Evolutionary conservation across 495 filamentous ascomycete species (phyloP).

Genomic region (Penicillium chermesinum): DNA sequence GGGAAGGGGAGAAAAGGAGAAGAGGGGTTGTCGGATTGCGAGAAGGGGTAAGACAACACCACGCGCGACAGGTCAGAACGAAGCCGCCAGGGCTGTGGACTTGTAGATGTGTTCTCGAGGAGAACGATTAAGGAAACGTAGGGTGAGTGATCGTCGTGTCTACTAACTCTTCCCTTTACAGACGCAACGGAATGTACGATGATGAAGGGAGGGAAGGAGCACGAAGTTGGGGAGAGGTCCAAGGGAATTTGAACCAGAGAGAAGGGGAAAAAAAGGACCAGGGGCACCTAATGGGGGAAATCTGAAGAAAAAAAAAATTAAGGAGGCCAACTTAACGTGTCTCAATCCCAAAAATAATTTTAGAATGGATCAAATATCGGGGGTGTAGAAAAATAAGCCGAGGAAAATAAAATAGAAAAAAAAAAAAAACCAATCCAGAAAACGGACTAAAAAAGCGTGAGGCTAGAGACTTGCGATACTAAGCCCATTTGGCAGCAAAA

Average conservation of each 20-base stretch:
- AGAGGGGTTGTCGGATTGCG: constrained; percentile 25
- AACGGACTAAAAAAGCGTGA: constrained; percentile 4
- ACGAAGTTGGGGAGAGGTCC: neutral
- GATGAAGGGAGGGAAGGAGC: constrained; percentile 1
- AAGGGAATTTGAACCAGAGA: neutral
- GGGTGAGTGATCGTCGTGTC: neutral
- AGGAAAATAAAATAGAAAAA: constrained; percentile 8
- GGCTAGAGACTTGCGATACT: constrained; percentile 10
- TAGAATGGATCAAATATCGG: neutral
- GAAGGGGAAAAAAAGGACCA: neutral
- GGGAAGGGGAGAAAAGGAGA: constrained; percentile 1
- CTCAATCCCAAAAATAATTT: neutral
- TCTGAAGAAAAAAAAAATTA: neutral
- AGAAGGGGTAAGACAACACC: constrained; percentile 12
- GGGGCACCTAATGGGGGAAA: constrained; percentile 1
- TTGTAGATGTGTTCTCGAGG: neutral
- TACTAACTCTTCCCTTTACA: neutral
- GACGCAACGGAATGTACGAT: constrained; percentile 5
- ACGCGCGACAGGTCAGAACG: constrained; percentile 2
- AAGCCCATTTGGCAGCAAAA: constrained; percentile 17
- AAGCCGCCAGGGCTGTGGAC: constrained; percentile 19
- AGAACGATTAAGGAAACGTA: neutral
- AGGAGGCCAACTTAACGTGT: neutral
- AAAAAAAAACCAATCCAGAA: constrained; percentile 5
- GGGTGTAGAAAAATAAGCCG: constrained; percentile 8